Base-by-base conservation (phyloP, 2,329 filamentous ascomycete genomes). In the Biscogniauxia sp. region DNA sequence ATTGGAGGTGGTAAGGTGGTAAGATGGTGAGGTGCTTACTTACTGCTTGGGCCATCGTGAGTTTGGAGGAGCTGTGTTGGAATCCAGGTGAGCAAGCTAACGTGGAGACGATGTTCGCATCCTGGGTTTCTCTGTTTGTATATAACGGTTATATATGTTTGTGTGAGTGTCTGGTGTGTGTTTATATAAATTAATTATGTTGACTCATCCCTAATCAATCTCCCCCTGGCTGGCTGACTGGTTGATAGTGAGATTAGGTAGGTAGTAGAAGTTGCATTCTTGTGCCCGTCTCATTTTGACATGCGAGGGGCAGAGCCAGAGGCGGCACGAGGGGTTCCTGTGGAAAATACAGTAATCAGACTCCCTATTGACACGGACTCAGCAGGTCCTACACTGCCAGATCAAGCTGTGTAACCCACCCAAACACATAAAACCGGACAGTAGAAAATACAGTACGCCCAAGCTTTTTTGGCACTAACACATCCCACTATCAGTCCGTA, bases 1-100 rank as follows among this genome's bases (percentile, higher is more conserved):
- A 32, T 32, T 32, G 28, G 28, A 32, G 28, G 1, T 32, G 28
- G 6, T 8, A 7, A 32, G 28, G 11, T 32, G 28, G 28, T 13
- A 7, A 32, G 28, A 2, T 32, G 7, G 28, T 56, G 26, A 20
- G 51, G 28, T 59, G 55, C 68, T 66, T 68, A 70, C 68, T 66
- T 68, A 70, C 68, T 57, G 68, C 65, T 68, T 68, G 66, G 58
- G 63, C 66, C 68, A 70, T 70, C 28, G 58, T 66, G 64, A 23
- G 56, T n/a, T n/a, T 60, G 55, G 58, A 51, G 20, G 32, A 23
- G 51, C 51, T 53, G 13, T 53, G 52, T 28, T 1, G 52, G 8
- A 25, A 53, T 53, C 25, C 17, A 28, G 23, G 52, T 25, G 20
- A 26, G 15, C 52, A 53, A n/a, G 52, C 17, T 53, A 11, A 45